Percentiles rank a stretch among this genome's conserved stretches.
These are phyloP conservation scores for Lathyrus oleraceus DNA, from an alignment of 306 rosid genomes.

Conservation along the genomic window DNA sequence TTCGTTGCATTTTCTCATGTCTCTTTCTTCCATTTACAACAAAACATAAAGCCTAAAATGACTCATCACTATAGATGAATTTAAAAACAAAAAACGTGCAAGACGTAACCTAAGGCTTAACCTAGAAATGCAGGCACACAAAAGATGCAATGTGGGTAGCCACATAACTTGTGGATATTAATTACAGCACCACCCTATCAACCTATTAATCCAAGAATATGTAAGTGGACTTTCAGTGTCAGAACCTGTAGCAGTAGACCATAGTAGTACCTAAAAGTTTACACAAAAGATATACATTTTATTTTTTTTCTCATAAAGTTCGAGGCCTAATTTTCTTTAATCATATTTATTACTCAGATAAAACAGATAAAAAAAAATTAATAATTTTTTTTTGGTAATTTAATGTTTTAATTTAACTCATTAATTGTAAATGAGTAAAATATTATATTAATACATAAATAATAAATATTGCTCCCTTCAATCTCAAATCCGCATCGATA, in stretches of 20 bases:
- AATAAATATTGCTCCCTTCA: no score
- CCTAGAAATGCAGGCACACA: constrained; percentile 23
- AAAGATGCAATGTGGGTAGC: not conserved
- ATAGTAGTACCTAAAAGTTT: not conserved
- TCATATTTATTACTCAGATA: no score
- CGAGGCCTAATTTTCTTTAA: not conserved
- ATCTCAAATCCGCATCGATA: no score
- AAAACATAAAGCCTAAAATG: constrained; percentile 26
- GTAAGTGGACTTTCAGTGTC: constrained; percentile 39
- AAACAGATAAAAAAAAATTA: no score
- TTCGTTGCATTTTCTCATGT: not conserved
- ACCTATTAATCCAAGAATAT: constrained; percentile 29
- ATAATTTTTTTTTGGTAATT: no score
- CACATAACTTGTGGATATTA: constrained; percentile 19
- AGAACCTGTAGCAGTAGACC: constrained; percentile 31
- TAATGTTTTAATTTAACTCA: no score
- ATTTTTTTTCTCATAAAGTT: no score
- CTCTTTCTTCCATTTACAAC: constrained; percentile 30
- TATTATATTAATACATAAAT: no score
- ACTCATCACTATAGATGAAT: constrained; percentile 9
- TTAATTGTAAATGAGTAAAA: no score
- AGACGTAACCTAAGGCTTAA: constrained; percentile 25
- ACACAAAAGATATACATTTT: not conserved
- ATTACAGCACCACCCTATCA: not conserved
- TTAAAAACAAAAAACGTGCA: constrained; percentile 23